Evolutionary conservation across 208 protist species (phyloP).

Genomic region (Crithidia fasciculata): DNA sequence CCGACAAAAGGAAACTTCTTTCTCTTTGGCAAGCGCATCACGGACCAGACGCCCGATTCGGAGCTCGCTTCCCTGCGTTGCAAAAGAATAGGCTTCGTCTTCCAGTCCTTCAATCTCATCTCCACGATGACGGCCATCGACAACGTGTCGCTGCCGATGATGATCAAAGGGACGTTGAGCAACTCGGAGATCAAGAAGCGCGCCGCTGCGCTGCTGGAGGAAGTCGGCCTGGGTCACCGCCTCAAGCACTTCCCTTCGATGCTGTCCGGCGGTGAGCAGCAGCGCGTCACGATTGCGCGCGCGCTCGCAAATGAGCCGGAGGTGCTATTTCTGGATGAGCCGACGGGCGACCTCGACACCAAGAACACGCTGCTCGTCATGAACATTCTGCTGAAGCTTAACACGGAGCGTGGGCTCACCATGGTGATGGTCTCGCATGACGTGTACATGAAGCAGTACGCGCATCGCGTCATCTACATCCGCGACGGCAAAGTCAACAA

Average conservation of each 20-base stretch:
- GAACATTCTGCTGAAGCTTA: constrained; percentile 93
- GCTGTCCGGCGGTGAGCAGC: constrained; percentile 97
- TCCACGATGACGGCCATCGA: constrained; percentile 93
- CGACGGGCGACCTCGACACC: constrained; percentile 96
- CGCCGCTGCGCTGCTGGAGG: constrained; percentile 73
- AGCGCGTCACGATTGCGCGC: constrained; percentile 95
- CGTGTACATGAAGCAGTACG: constrained; percentile 94
- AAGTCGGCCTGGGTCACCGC: constrained; percentile 91
- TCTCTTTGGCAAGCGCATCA: constrained; percentile 85
- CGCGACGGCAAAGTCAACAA: constrained; percentile 93
- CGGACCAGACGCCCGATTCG: constrained; percentile 74
- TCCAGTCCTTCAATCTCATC: constrained; percentile 97
- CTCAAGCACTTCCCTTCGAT: constrained; percentile 92
- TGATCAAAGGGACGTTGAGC: constrained; percentile 85
- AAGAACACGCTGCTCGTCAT: constrained; percentile 95
- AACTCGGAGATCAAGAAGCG: constrained; percentile 63
- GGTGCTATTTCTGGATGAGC: constrained; percentile 95
- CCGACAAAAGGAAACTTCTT: constrained; percentile 96
- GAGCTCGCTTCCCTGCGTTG: constrained; percentile 75
- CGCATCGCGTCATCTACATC: constrained; percentile 94
- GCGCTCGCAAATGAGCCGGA: constrained; percentile 95
- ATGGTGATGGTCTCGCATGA: constrained; percentile 99
- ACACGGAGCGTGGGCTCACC: constrained; percentile 88
- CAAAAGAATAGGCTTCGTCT: constrained; percentile 94
- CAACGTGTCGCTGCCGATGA: constrained; percentile 97